Evolutionary conservation across 176 grass and related monocot genomes (phyloP).

Genomic region (Echinochloa phyllopogon): DNA sequence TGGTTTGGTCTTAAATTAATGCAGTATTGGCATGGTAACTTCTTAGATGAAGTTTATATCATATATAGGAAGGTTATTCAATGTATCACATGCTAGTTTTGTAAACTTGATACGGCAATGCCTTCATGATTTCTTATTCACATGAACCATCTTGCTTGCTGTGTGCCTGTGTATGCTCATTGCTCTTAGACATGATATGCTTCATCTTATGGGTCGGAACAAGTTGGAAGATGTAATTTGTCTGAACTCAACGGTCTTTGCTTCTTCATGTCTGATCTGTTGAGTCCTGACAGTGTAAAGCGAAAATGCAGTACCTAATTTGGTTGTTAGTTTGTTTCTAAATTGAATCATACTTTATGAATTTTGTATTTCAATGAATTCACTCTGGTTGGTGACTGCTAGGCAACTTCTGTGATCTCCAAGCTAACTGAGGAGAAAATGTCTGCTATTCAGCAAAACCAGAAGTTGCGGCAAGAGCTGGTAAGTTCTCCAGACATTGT

Average conservation of each 20-base stretch:
- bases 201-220: neutral
- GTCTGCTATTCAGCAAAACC: slow-evolving; percentile 80
- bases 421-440: slow-evolving; percentile 90
- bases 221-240: neutral
- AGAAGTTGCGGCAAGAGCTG: slow-evolving; percentile 90
- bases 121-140: slow-evolving; percentile 14
- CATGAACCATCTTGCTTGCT: neutral
- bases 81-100: slow-evolving; percentile 3
- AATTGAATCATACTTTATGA: neutral
- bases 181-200: slow-evolving; percentile 1
- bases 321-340: slow-evolving; percentile 19
- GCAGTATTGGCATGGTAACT: neutral
- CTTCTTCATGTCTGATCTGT: neutral
- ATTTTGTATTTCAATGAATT: slow-evolving; percentile 31
- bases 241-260: neutral
- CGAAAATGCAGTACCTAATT: slow-evolving; percentile 21
- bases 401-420: slow-evolving; percentile 66
- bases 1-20: slow-evolving; percentile 7
- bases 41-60: neutral
- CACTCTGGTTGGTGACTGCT: slow-evolving; percentile 13
- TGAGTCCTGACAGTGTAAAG: slow-evolving; percentile 25
- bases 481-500: slow-evolving; percentile 55
- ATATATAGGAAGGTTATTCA: neutral
- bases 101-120: neutral
- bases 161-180: slow-evolving; percentile 1